Evolutionary conservation across 2,329 filamentous ascomycete genomes (phyloP).

Genomic region (Aspergillus thermomutatus): DNA sequence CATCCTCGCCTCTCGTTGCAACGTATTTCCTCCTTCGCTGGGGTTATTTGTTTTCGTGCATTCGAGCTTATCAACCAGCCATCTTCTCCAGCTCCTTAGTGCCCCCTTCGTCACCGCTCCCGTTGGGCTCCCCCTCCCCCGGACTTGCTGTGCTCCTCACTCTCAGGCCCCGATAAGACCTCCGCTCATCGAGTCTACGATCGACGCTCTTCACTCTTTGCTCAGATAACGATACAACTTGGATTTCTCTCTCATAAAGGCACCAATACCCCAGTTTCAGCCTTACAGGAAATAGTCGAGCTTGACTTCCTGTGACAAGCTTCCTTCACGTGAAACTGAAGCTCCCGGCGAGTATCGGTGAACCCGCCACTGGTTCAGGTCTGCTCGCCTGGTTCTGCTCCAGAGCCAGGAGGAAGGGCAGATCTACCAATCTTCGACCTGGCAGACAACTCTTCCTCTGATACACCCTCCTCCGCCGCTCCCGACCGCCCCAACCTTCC

Average conservation of each 20-base stretch:
- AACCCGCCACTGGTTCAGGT: conserved; percentile 31
- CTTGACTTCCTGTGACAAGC: conserved; percentile 8
- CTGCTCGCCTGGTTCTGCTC: conserved; percentile 45
- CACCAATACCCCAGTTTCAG: neutral
- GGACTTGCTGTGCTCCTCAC: conserved; percentile 1
- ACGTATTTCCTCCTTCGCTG: neutral
- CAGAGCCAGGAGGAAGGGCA: conserved; percentile 43
- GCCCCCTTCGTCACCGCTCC: conserved; percentile 1
- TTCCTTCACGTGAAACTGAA: conserved; percentile 11
- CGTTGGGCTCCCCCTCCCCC: conserved; percentile 10
- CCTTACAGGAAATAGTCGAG: neutral
- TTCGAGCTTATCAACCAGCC: neutral
- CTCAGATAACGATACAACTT: neutral
- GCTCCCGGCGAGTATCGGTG: conserved; percentile 25
- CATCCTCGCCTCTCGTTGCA: neutral
- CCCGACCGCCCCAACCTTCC: conserved; percentile 64
- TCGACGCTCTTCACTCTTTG: conserved; percentile 4
- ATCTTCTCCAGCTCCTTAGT: neutral
- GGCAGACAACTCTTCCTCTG: conserved; percentile 64
- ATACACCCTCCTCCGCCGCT: conserved; percentile 59
- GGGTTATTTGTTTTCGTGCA: neutral
- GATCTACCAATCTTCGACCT: conserved; percentile 59
- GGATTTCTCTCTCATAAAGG: conserved; percentile 1
- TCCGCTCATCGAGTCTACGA: conserved; percentile 8
- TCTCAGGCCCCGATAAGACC: conserved; percentile 19